Evolutionary conservation across 352 stramenopile genomes (phyloP).

Genomic region (Phytophthora chlamydospora): DNA sequence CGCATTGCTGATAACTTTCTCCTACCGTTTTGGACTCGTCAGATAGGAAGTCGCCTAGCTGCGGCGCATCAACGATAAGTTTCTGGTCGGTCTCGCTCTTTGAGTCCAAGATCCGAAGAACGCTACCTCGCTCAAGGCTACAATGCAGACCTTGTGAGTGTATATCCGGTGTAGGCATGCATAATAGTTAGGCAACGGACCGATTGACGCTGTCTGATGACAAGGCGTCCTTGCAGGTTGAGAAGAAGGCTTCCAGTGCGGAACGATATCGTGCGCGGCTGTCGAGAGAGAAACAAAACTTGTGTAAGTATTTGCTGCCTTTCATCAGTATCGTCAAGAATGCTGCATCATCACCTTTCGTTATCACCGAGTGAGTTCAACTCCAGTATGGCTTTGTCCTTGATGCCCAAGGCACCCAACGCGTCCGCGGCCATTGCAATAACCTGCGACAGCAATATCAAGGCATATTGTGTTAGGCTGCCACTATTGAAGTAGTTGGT

Average conservation of each 20-base stretch:
- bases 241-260: slow-evolving; percentile 72
- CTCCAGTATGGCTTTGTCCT: slow-evolving; percentile 67
- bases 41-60: slow-evolving; percentile 69
- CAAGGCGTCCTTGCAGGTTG: slow-evolving; percentile 61
- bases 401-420: slow-evolving; percentile 59
- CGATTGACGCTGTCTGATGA: slow-evolving; percentile 78
- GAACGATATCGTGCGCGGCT: slow-evolving; percentile 75
- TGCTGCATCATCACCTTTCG: slow-evolving; percentile 56
- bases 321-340: not conserved
- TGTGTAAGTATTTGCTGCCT: slow-evolving; percentile 1
- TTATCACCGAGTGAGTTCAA: slow-evolving; percentile 84
- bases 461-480: slow-evolving; percentile 1
- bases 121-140: slow-evolving; percentile 81
- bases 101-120: slow-evolving; percentile 88
- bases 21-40: slow-evolving; percentile 55
- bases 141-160: not conserved
- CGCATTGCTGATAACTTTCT: not conserved
- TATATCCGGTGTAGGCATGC: too few species aligned
- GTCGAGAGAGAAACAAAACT: slow-evolving; percentile 2
- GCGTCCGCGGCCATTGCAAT: slow-evolving; percentile 80
- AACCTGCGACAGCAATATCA: slow-evolving; percentile 40
- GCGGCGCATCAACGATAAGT: slow-evolving; percentile 69
- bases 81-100: slow-evolving; percentile 77
- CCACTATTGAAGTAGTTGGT: not conserved
- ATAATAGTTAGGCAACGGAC: slow-evolving; percentile 31